A percentile compares a stretch with the other conserved stretches of the same genome.
Evolutionary conservation across 2,329 filamentous ascomycete species (phyloP).

Genomic region (Cercospora sesami): DNA sequence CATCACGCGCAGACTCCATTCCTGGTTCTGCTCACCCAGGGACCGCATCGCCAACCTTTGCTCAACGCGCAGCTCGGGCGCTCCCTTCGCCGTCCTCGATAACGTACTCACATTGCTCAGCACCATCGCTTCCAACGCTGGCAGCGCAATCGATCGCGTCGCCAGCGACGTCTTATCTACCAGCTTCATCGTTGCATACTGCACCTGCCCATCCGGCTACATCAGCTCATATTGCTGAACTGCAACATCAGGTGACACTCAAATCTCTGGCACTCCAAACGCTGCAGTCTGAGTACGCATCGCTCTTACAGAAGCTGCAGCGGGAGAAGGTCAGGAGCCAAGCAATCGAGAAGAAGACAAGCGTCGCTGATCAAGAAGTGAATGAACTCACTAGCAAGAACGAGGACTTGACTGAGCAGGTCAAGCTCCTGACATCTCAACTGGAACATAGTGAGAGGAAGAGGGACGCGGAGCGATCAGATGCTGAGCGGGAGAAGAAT

Average conservation of each 20-base stretch:
- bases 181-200: constrained; percentile 31
- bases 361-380: constrained; percentile 54
- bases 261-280: constrained; percentile 56
- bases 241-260: constrained; percentile 57
- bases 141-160: constrained; percentile 25
- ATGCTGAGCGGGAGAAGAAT: constrained; percentile 46
- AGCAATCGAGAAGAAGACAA: constrained; percentile 53
- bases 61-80: constrained; percentile 18
- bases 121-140: constrained; percentile 24
- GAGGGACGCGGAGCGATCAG: constrained; percentile 49
- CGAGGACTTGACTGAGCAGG: constrained; percentile 50
- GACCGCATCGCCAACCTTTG: constrained; percentile 25
- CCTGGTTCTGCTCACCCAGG: constrained; percentile 28
- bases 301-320: constrained; percentile 54
- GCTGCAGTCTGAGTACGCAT: constrained; percentile 56
- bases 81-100: constrained; percentile 34
- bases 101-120: constrained; percentile 25
- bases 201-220: constrained; percentile 31
- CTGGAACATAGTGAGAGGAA: constrained; percentile 52
- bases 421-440: constrained; percentile 51
- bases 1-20: constrained; percentile 26
- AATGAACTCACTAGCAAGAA: constrained; percentile 55
- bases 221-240: constrained; percentile 47
- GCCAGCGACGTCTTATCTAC: constrained; percentile 30
- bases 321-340: constrained; percentile 52